These are phyloP conservation scores for Ampelocalamus luodianensis DNA, from an alignment of 176 grass and related monocot genomes.

Conservation along the genomic window DNA sequence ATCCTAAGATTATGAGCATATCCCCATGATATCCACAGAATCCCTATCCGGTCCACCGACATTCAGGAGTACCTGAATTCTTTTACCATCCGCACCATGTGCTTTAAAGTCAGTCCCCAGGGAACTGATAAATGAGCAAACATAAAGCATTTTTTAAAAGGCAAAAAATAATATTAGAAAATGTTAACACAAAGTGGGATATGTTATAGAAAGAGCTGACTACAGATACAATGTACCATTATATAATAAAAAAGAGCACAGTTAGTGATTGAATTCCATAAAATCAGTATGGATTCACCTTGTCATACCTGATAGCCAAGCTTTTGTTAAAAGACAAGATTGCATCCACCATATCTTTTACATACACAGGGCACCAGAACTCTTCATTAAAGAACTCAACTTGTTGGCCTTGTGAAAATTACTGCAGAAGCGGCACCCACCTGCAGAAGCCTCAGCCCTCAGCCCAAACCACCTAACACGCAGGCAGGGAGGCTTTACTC, in stretches of 20 bases:
- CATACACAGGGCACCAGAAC: slow-evolving; percentile 83
- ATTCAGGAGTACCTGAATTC: slow-evolving; percentile 71
- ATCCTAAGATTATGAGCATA: too few species aligned
- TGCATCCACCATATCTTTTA: slow-evolving; percentile 81
- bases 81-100: slow-evolving; percentile 60
- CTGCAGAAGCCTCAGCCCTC: too few species aligned
- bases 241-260: slow-evolving; percentile 1
- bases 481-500: too few species aligned
- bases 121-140: slow-evolving; percentile 18
- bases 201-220: slow-evolving; percentile 4
- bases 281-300: slow-evolving; percentile 8
- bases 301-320: slow-evolving; percentile 74
- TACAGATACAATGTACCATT: not conserved
- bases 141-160: not conserved
- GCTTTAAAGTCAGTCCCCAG: slow-evolving; percentile 18
- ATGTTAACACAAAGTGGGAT: not conserved
- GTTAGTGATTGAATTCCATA: not conserved
- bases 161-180: not conserved
- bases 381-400: slow-evolving; percentile 88
- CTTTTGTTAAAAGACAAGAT: slow-evolving; percentile 62
- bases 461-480: too few species aligned
- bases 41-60: slow-evolving; percentile 78
- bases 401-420: slow-evolving; percentile 76
- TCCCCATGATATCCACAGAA: too few species aligned
- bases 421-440: too few species aligned